Evolutionary conservation across 768 basidiomycete genomes (phyloP).

Genomic region (Nidularia pulvinata): DNA sequence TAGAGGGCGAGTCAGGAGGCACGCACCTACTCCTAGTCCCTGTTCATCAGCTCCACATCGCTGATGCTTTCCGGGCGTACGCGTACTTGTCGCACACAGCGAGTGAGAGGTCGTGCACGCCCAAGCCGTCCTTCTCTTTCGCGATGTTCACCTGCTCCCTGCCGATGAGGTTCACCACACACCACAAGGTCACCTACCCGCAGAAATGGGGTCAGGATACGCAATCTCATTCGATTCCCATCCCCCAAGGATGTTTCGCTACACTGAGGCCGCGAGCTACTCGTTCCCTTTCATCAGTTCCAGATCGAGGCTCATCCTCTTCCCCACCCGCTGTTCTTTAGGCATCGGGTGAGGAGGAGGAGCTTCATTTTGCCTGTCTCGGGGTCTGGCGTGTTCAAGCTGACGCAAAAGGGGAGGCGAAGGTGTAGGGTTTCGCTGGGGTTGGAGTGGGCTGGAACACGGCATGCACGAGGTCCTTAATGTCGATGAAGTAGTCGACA

Average conservation of each 20-base stretch:
- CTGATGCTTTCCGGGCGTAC: slow-evolving; percentile 57
- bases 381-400: slow-evolving; percentile 35
- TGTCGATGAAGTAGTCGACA: slow-evolving; percentile 92
- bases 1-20: no score
- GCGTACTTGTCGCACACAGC: slow-evolving; percentile 64
- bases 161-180: slow-evolving; percentile 71
- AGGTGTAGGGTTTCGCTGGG: slow-evolving; percentile 43
- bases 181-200: slow-evolving; percentile 38
- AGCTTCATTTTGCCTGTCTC: slow-evolving; percentile 9
- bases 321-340: slow-evolving; percentile 89
- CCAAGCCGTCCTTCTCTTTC: slow-evolving; percentile 67
- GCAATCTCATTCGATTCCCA: slow-evolving; percentile 77
- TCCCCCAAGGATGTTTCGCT: slow-evolving; percentile 90
- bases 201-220: slow-evolving; percentile 20
- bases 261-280: slow-evolving; percentile 85
- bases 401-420: slow-evolving; percentile 42
- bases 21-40: slow-evolving; percentile 27
- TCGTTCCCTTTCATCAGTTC: slow-evolving; percentile 75
- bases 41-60: slow-evolving; percentile 41
- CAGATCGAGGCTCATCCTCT: slow-evolving; percentile 78
- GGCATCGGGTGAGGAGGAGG: slow-evolving; percentile 61
- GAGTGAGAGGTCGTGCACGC: slow-evolving; percentile 69
- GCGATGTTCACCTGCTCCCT: slow-evolving; percentile 62
- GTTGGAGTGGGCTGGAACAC: slow-evolving; percentile 63
- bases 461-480: slow-evolving; percentile 85